phyloP scores from a whole-genome alignment of 495 filamentous ascomycete species.

The Trichoderma virens region DNA sequence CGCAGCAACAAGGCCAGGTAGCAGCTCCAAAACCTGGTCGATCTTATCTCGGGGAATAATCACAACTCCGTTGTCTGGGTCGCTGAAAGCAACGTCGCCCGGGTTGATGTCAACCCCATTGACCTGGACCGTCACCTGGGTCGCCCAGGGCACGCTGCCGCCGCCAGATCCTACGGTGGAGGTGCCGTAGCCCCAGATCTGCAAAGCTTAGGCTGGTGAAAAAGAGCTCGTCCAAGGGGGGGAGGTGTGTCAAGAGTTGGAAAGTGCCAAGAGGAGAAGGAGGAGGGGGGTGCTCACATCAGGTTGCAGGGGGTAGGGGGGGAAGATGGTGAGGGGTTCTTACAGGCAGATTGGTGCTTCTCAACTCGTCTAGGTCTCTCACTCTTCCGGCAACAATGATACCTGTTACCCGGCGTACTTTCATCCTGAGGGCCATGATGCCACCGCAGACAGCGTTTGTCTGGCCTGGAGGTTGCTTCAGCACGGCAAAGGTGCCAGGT shows the following conservation, averaged over 20 bases:
- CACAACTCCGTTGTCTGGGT: constrained; percentile 54
- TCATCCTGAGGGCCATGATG: constrained; percentile 60
- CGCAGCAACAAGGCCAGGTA: constrained; percentile 49
- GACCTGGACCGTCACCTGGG: constrained; percentile 46
- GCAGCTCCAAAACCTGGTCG: constrained; percentile 40
- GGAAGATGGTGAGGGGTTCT: constrained; percentile 16
- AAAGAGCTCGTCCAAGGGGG: not conserved
- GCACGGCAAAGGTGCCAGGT: constrained; percentile 46
- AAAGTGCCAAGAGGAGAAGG: not conserved
- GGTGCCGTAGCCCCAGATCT: constrained; percentile 50
- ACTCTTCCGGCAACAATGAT: constrained; percentile 54
- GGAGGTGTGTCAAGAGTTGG: not conserved
- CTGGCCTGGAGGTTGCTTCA: constrained; percentile 52
- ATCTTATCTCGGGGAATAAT: constrained; percentile 49
- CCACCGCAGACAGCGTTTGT: constrained; percentile 58
- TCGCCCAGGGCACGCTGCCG: constrained; percentile 48
- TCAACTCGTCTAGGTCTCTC: constrained; percentile 52
- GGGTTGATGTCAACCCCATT: constrained; percentile 37
- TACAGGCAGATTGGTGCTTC: constrained; percentile 39
- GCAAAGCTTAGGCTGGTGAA: not conserved
- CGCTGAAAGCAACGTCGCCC: constrained; percentile 58
- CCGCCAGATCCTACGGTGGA: constrained; percentile 54
- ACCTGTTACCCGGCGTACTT: constrained; percentile 38
- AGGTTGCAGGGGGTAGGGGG: not conserved
- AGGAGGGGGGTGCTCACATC: not conserved